Base-by-base conservation (phyloP, 208 protist genomes). In the Leishmania gerbilli region DNA sequence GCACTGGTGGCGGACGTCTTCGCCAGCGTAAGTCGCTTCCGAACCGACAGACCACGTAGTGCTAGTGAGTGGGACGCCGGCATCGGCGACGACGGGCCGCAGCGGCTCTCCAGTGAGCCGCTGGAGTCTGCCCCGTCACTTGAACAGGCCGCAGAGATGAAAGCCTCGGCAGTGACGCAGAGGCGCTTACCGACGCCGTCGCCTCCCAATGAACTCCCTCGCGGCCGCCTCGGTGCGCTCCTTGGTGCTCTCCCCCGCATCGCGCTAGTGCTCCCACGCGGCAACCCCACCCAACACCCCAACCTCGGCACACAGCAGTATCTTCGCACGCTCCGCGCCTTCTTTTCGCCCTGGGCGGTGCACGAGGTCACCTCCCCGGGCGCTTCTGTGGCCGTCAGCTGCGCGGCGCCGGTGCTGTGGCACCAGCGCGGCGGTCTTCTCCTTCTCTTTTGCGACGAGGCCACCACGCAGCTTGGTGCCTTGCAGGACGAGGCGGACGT, bases 401-500 rank as follows among this genome's bases (percentile, higher is more conserved):
- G 42, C 8, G 45, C 67, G 11, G 74, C 84, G 8, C 79, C 81
- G 11, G 79, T 86, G 34, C 82, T 84, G 60, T 94, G 90, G 92
- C 55, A 87, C 24, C 84, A 91, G 19, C 79, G 81, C 17, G 93
- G 93, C 55, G 93, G 93, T 7, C 79, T 95, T 71, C 74, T 95
- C 40, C 85, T 96, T 21, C 77, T 95, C 21, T 88, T 85, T 67
- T 87, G 77, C 34, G 91, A 92, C 40, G 93, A 96, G 67, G 37
- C 84, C 53, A 74, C 87, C n/a, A 86, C 91, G 49, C 82, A 84
- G 74, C 79, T 95, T 6, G 86, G 89, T 27, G 83, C 77, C 13
- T 71, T 95, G 64, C 85, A 90, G 58, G 83, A 90, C 56, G 90
- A 92, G 31, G 90, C 93, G 7, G 90, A 95, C 65, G 77, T 94